Percentiles rank a stretch among this genome's conserved stretches.
These are phyloP conservation scores for Aspergillus quadrilineatus DNA, from an alignment of 2,329 filamentous ascomycete genomes.

Conservation along the genomic window DNA sequence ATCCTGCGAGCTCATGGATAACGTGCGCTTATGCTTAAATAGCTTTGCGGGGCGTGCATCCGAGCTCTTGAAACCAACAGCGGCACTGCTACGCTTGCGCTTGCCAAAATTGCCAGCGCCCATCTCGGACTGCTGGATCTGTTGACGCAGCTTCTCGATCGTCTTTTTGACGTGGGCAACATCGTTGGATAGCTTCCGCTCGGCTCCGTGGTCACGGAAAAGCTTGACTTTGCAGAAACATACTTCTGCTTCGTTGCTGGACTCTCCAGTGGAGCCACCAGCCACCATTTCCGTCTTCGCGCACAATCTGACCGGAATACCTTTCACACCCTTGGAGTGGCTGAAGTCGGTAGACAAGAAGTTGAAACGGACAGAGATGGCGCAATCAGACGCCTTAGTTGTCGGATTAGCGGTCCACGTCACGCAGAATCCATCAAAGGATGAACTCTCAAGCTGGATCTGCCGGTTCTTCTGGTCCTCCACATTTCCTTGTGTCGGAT, in stretches of 20 bases:
- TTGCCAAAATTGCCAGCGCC: constrained; percentile 61
- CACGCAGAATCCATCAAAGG: constrained; percentile 92
- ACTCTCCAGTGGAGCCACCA: constrained; percentile 41
- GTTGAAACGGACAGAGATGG: constrained; percentile 91
- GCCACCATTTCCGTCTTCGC: constrained; percentile 77
- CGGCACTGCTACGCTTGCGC: constrained; percentile 58
- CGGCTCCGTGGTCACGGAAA: constrained; percentile 92
- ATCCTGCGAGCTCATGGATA: constrained; percentile 79
- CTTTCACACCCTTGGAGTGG: constrained; percentile 97
- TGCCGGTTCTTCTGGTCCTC: constrained; percentile 59
- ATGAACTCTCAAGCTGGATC: constrained; percentile 70
- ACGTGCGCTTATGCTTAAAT: constrained; percentile 86
- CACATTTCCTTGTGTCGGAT: constrained; percentile 56
- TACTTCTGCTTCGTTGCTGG: constrained; percentile 60
- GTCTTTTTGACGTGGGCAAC: constrained; percentile 93
- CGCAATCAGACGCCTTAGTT: constrained; percentile 71
- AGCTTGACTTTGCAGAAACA: constrained; percentile 97
- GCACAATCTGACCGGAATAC: constrained; percentile 89
- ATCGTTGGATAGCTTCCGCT: constrained; percentile 92
- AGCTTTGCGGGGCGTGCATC: constrained; percentile 72
- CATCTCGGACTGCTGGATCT: constrained; percentile 73
- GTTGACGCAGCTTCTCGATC: constrained; percentile 93
- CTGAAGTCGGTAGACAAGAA: constrained; percentile 98
- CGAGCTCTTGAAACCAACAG: constrained; percentile 46
- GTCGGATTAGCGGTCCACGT: constrained; percentile 72